Base-by-base conservation (phyloP, 1,284 basidiomycete species). In the Lignosus rhinocerotis region DNA sequence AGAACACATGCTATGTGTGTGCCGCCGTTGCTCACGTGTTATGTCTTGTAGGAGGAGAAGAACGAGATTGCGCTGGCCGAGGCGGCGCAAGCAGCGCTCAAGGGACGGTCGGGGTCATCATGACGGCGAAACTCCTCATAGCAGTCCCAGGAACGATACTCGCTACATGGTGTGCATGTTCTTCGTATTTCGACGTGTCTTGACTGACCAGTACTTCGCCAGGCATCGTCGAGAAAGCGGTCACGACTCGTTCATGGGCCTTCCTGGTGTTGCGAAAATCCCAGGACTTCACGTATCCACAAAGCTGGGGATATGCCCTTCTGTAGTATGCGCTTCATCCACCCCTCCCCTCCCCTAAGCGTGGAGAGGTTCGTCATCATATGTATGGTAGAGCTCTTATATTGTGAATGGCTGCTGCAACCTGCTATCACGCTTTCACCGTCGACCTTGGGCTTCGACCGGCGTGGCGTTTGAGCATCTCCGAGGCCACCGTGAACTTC, bases 1-100 rank as follows among this genome's bases (percentile, higher is more conserved):
- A 38, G 10, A 38, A 38, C 36, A 38, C 10, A 30, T 14, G 43
- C 19, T 25, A 2, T 11, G 11, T 11, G 41, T 16, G 8, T 25
- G 21, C 10, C n/a, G 30, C 17, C 10, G 17, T 32, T 43, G 39
- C 25, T 39, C 17, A 30, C 9, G 10, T 16, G 1, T 1, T 41
- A 30, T 36, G 7, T 19, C 9, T 30, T n/a, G 25, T 21, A 67
- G 66, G 61, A 63, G 17, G 64, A 64, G 45, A 39, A 57, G 38
- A 65, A 62, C 32, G 66, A 67, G 59, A 51, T 63, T 16, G 60
- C 59, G 6, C 62, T 67, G 9, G 66, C 66, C 1, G 62, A 67
- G 21, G 66, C 66, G 2, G 66, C 66, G 6, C 63, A 65, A 17
- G 61, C 63, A 5, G 63, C 59, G 6, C 53, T 67, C 19, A 59